Evolutionary conservation across 768 basidiomycete species (phyloP).

Genomic region (Sistotremastrum niveocremeum): DNA sequence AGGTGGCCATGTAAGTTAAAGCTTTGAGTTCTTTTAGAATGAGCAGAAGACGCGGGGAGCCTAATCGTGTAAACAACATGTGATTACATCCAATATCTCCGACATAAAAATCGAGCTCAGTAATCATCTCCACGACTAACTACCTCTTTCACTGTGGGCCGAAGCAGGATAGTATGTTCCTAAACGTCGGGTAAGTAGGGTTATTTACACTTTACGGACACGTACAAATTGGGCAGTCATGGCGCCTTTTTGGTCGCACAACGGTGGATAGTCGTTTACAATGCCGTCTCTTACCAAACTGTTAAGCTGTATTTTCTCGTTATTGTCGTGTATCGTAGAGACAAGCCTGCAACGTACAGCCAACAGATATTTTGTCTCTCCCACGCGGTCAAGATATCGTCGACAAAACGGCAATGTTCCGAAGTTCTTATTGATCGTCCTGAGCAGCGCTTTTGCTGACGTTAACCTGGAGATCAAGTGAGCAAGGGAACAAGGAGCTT

Average conservation of each 20-base stretch:
- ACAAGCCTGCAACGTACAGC: slow-evolving; percentile 39
- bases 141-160: slow-evolving; percentile 75
- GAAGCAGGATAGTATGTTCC: slow-evolving; percentile 79
- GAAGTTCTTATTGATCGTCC: slow-evolving; percentile 83
- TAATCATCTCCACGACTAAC: slow-evolving; percentile 80
- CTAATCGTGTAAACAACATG: too few species aligned
- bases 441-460: slow-evolving; percentile 74
- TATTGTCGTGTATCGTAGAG: neutral
- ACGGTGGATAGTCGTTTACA: slow-evolving; percentile 85
- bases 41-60: too few species aligned
- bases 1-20: too few species aligned
- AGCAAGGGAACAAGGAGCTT: neutral
- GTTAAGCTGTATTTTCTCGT: slow-evolving; percentile 45
- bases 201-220: slow-evolving; percentile 7
- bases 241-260: slow-evolving; percentile 69
- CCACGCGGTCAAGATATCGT: slow-evolving; percentile 83
- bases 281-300: slow-evolving; percentile 80
- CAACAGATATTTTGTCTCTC: slow-evolving; percentile 86
- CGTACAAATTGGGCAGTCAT: slow-evolving; percentile 93
- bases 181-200: slow-evolving; percentile 15
- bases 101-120: slow-evolving; percentile 16
- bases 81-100: too few species aligned
- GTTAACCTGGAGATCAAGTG: slow-evolving; percentile 39
- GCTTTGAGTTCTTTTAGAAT: too few species aligned
- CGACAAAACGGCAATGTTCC: slow-evolving; percentile 93